phyloP scores from a whole-genome alignment of 2,329 filamentous ascomycete species.

The Claviceps quebecensis region DNA sequence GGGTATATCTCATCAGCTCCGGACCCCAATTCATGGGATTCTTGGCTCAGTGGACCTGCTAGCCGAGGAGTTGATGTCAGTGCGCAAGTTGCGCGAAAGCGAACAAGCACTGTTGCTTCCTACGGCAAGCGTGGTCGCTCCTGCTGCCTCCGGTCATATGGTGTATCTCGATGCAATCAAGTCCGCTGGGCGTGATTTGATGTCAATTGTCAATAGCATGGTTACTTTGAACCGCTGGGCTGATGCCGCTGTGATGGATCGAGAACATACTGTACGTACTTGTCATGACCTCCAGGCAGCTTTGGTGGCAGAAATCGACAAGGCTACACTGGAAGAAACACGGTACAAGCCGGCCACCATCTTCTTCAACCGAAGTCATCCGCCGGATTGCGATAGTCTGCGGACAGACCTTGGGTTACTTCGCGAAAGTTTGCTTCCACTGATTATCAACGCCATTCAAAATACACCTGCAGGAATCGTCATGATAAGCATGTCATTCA shows the following conservation, averaged over 20 bases:
- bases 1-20: conserved; percentile 28
- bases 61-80: conserved; percentile 19
- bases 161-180: conserved; percentile 12
- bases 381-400: conserved; percentile 15
- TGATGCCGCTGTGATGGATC: conserved; percentile 16
- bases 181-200: conserved; percentile 13
- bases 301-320: background rate
- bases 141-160: background rate
- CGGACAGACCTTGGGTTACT: conserved; percentile 23
- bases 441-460: conserved; percentile 28
- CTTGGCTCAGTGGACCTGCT: conserved; percentile 24
- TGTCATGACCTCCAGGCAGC: background rate
- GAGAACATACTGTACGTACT: conserved; percentile 14
- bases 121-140: background rate
- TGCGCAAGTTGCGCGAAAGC: background rate
- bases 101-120: background rate
- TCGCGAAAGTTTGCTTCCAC: conserved; percentile 26
- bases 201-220: conserved; percentile 30
- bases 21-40: conserved; percentile 34
- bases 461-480: conserved; percentile 14
- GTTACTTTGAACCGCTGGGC: conserved; percentile 27
- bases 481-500: background rate
- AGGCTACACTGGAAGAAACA: background rate
- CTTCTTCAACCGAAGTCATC: background rate
- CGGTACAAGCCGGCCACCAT: background rate